Base-by-base conservation (phyloP, 768 basidiomycete species). In the Clavulina sp. region DNA sequence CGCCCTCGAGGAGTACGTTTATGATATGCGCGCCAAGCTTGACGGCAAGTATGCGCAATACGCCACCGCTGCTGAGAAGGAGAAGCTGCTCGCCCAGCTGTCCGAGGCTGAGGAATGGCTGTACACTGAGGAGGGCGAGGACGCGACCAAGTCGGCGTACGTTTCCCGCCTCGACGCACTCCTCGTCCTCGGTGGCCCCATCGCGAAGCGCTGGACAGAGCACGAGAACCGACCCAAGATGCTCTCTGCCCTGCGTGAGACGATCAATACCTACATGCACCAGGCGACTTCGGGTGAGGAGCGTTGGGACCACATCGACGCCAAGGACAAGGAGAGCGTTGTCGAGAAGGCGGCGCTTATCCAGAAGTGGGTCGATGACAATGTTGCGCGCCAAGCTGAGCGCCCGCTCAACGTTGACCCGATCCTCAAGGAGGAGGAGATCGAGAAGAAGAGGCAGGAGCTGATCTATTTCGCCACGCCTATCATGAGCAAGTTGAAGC, bases 1-100 rank as follows among this genome's bases (percentile, higher is more conserved):
- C 63, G 91, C 92, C 3, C 79, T 99, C 13, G 93, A 99, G 69
- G 95, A 97, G 69, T 96, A 93, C 70, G 84, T 97, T 53, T 96
- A 96, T 68, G 93, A 97, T 65, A 89, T 75, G 61, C 84, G 91
- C 34, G 71, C 77, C 66, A 93, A 95, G 70, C 76, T 99, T 54
- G 92, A 96, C 33, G 85, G 82, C 44, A 78, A 83, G 48, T 95
- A 85, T 61, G 79, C 80, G 18, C 46, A 76, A 9, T 97, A 72
- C 66, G 84, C 83, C 49, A 74, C 81, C 61, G 47, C 78, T 0
- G 64, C 69, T 9, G 93, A 97, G 69, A 92, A 91, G 70, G 65
- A 75, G 56, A 76, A 76, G 55, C 77, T 97, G 33, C 70, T 87
- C 28, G 66, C 61, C 19, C 75, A 78, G 41, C 73, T 92, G 30